A percentile compares a stretch with the other conserved stretches of the same genome.
phyloP scores from a whole-genome alignment of 2,329 filamentous ascomycete species.

The Uncinocarpus reesii region DNA sequence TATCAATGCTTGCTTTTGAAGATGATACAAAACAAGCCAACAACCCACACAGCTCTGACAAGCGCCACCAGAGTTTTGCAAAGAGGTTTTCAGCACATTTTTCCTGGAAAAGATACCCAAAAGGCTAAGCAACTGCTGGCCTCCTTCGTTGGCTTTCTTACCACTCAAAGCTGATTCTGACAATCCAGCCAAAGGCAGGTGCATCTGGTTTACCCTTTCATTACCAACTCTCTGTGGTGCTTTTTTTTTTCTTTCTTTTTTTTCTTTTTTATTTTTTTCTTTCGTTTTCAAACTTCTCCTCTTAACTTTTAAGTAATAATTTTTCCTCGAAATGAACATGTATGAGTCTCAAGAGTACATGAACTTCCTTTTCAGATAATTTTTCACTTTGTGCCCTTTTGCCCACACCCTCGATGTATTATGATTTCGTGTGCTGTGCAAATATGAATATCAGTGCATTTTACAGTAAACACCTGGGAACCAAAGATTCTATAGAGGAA shows the following conservation, averaged over 20 bases:
- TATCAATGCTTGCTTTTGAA: neutral
- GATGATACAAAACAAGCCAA: neutral
- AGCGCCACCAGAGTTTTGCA: neutral
- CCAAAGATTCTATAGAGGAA: no score
- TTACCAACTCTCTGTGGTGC: neutral
- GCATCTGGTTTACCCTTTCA: no score
- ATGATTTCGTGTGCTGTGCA: no score
- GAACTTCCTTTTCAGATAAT: neutral
- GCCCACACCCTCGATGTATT: slow-evolving; percentile 42
- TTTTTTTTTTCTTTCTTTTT: neutral
- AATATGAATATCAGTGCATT: no score
- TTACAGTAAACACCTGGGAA: no score
- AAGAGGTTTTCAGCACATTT: slow-evolving; percentile 3
- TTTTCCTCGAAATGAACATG: neutral
- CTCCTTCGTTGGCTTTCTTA: no score
- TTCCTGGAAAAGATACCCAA: slow-evolving; percentile 7
- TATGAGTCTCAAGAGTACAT: neutral
- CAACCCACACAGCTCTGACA: neutral
- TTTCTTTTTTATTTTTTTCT: neutral
- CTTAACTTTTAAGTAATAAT: neutral
- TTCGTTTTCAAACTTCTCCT: neutral
- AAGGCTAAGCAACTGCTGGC: neutral
- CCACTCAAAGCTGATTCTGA: no score
- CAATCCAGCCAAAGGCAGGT: no score
- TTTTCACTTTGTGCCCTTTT: neutral